Base-by-base conservation (phyloP, 1,139 yeast species). In the Trichomonascaceae sp. region DNA sequence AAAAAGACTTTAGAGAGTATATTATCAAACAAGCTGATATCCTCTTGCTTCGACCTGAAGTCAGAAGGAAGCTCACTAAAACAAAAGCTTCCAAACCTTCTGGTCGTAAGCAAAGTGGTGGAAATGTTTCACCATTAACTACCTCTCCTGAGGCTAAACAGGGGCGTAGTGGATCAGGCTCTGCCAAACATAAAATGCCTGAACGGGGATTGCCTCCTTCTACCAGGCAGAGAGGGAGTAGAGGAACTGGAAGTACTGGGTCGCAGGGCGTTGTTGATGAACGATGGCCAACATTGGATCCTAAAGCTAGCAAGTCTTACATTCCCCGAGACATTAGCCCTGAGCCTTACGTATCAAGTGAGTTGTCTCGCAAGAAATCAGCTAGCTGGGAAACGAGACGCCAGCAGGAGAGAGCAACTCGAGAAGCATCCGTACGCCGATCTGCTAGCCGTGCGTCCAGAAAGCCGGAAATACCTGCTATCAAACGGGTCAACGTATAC, bases 401-500 rank as follows among this genome's bases (percentile, higher is more conserved):
- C 3, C 17, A 36, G 17, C 36, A 24, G 24, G 36, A 47, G 10
- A 43, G 43, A 8, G 19, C 30, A 10, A 47, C 36, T 22, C 47
- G 50, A 47, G 45, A 50, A 15, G 50, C 45, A 30, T 44, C 56
- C n/a, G 53, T 51, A 12, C 49, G 51, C 9, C 32, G 52, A 24
- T 50, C 52, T 27, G 52, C 56, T 15, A 46, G 47, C n/a, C 47
- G 53, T 17, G 53, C 45, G 5, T 50, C 53, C 12, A 44, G 55
- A 27, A 43, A 30, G 30, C 44, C 47, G 22, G 51, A 51, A 24
- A 20, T n/a, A 36, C 61, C 64, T 10, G 49, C 61, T 17, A 60
- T 61, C 43, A 55, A 61, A 12, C 53, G 65, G 47, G 57, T 59
- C 7, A 64, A 61, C 38, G 50, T 62, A 27, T 62, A 60, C 47